Base-by-base conservation (phyloP, 805 yeast genomes). In the Metschnikowia shivogae region DNA sequence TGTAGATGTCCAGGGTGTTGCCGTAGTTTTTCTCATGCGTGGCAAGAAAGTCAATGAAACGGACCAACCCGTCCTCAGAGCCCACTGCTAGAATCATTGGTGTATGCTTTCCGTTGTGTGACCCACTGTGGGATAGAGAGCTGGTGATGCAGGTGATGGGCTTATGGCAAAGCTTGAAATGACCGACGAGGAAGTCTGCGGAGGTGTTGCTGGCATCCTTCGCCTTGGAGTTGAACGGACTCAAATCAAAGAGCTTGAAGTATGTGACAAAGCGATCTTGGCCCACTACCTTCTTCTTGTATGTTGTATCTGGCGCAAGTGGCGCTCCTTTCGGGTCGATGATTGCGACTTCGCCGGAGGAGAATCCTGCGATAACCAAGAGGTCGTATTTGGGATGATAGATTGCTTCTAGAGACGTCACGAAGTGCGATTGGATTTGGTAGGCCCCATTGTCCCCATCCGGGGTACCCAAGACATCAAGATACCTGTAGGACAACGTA, bases 21-120 rank as follows among this genome's bases (percentile, higher is more conserved):
- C 68, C 73, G 44, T 62, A 65, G 38, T 59, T 59, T 14, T 40
- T 35, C 14, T 56, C 59, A 40, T 53, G 54, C 5, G 74, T 64
- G 19, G 62, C 58, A 17, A 63, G 50, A 33, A 82, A 58, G 57
- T 83, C 84, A 38, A 85, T 65, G 13, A 85, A 53, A 38, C 85
- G 64, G 22, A 82, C 64, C 48, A 74, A 76, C 2, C 89, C 93
- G 57, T 84, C 89, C 48, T 80, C 85, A 6, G 80, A 68, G 0
- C 84, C 77, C n/a, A 81, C 57, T 0, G 81, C 76, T 6, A 78
- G 42, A 5, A 77, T 56, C 54, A 60, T 60, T 39, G 59, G 87
- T 73, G 52, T 77, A 14, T 39, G 45, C 2, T 39, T 30, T 3
- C 34, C 26, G 57, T 46, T 63, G 60, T 20, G 29, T 3, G 43